phyloP scores from a whole-genome alignment of 441 rosid species.

The Jatropha multifida region DNA sequence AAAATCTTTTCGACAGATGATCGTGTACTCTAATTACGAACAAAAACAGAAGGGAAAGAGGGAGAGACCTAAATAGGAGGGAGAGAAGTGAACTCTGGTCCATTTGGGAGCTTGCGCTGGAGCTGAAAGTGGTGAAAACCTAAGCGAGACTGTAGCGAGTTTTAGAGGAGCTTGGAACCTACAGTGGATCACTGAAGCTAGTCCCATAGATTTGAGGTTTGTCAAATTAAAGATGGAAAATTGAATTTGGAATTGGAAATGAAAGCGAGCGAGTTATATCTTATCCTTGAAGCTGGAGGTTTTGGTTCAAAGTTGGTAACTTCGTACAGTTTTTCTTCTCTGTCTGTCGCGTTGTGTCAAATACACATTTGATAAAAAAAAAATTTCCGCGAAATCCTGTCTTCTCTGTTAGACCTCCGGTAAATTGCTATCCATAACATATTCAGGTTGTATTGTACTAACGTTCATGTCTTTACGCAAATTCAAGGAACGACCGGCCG shows the following conservation, averaged over 20 bases:
- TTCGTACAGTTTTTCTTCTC: too few species aligned
- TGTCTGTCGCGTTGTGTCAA: too few species aligned
- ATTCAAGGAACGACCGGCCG: too few species aligned
- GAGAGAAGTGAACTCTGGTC: conserved; percentile 38
- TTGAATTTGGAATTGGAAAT: neutral
- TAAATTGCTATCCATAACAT: too few species aligned
- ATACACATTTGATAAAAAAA: too few species aligned
- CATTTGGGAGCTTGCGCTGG: conserved; percentile 32
- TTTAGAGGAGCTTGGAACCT: conserved; percentile 44
- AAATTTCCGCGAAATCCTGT: too few species aligned
- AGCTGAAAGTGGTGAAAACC: conserved; percentile 31
- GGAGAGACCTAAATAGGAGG: conserved; percentile 35
- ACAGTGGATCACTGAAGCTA: conserved; percentile 62
- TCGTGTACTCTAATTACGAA: neutral
- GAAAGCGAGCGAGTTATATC: too few species aligned
- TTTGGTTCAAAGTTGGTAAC: too few species aligned
- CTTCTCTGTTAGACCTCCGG: too few species aligned
- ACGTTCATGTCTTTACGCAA: too few species aligned
- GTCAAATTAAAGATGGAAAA: neutral
- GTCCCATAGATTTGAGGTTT: conserved; percentile 37
- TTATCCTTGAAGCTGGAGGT: neutral
- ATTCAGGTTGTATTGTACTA: too few species aligned
- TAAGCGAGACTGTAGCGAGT: conserved; percentile 32
- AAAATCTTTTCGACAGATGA: neutral
- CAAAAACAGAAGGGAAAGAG: neutral